Percentiles rank a stretch among this genome's conserved stretches.
phyloP scores from a whole-genome alignment of 1,284 basidiomycete species.

The Rhodotorula sp. region DNA sequence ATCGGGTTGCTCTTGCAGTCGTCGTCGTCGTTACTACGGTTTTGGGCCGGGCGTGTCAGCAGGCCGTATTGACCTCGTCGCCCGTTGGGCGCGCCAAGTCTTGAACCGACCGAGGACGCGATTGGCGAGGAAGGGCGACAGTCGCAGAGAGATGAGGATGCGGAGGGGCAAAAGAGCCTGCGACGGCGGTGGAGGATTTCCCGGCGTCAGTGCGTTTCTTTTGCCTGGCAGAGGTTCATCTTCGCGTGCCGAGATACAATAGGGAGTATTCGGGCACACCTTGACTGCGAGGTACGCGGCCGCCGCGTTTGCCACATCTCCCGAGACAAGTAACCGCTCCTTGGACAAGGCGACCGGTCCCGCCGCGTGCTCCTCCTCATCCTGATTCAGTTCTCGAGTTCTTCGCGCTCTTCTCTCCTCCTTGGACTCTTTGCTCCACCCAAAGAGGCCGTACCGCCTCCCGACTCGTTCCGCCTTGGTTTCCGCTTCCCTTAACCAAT shows the following conservation, averaged over 20 bases:
- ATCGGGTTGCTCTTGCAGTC: too few relatives aligned
- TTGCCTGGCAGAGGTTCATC: neutral
- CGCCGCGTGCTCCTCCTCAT: conserved; percentile 14
- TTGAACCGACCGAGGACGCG: neutral
- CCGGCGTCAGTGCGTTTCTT: neutral
- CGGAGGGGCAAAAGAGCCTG: conserved; percentile 75
- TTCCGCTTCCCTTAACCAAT: conserved; percentile 73
- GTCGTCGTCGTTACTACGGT: neutral
- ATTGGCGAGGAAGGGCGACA: conserved; percentile 69
- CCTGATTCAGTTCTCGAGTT: too few relatives aligned
- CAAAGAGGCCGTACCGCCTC: conserved; percentile 74
- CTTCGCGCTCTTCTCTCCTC: conserved; percentile 23
- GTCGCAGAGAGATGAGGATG: conserved; percentile 69
- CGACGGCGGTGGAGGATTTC: conserved; percentile 2
- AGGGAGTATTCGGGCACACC: conserved; percentile 53
- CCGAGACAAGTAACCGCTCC: conserved; percentile 54
- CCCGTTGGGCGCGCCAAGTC: neutral
- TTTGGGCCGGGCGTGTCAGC: neutral
- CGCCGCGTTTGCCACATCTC: conserved; percentile 71
- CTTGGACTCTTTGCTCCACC: conserved; percentile 61
- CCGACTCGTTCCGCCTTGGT: conserved; percentile 69
- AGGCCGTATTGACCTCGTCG: neutral
- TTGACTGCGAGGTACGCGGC: conserved; percentile 82
- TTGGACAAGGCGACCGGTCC: conserved; percentile 41
- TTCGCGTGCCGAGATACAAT: neutral